Evolutionary conservation across 306 rosid genomes (phyloP).

Genomic region (Fagus crenata): DNA sequence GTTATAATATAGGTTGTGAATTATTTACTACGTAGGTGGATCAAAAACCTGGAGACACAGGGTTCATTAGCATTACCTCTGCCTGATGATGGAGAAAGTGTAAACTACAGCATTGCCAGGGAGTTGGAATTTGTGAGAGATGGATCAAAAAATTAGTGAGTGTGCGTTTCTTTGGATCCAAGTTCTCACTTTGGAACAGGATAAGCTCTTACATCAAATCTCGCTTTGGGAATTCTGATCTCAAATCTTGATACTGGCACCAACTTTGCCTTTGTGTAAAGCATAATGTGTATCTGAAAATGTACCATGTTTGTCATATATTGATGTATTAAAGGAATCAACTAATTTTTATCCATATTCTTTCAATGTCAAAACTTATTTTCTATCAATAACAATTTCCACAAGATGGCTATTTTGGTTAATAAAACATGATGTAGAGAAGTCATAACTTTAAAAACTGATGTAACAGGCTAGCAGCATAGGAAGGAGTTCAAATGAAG

Average conservation of each 20-base stretch:
- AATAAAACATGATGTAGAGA: too few species aligned
- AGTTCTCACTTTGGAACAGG: constrained; percentile 54
- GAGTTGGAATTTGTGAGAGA: constrained; percentile 72
- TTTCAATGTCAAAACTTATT: not conserved
- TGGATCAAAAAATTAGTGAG: constrained; percentile 63
- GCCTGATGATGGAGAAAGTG: constrained; percentile 48
- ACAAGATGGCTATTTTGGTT: not conserved
- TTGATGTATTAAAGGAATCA: not conserved
- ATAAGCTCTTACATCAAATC: constrained; percentile 52
- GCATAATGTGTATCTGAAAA: constrained; percentile 2
- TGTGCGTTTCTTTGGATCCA: constrained; percentile 54
- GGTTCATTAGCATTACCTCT: constrained; percentile 63
- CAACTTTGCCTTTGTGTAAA: constrained; percentile 5
- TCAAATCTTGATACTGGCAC: constrained; percentile 33
- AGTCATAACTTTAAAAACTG: too few species aligned
- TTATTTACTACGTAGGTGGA: constrained; percentile 87
- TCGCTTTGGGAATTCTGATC: constrained; percentile 26
- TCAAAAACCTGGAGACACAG: constrained; percentile 60
- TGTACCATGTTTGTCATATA: not conserved
- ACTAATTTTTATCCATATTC: not conserved
- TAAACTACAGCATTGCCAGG: constrained; percentile 30
- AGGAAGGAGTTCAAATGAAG: too few species aligned
- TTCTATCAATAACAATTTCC: not conserved
- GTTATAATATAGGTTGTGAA: constrained; percentile 62
- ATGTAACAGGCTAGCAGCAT: too few species aligned